Evolutionary conservation across 352 stramenopile genomes (phyloP), one percentile per base, ranked within the genome.

Genomic region (Phytopythium boreale): DNA sequence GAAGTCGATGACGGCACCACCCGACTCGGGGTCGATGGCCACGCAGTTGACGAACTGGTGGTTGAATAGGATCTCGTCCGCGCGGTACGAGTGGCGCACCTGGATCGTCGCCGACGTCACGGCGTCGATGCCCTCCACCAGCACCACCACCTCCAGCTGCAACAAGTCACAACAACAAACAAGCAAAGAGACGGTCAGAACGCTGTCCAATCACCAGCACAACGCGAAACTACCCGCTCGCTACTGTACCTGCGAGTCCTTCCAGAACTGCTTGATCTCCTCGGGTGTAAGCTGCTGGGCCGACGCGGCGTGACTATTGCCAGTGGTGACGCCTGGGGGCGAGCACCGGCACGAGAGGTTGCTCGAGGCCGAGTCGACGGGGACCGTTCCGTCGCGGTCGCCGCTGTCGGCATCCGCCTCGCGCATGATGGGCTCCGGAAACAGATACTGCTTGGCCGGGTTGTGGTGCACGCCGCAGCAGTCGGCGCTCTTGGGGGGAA

Each of bases 121-220:
- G 29, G 96, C 92, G 62, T 98, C 96, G 29, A 97, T 98, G 29
- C 96, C 96, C 78, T 99, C 96, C 2, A 98, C 80, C 39, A 98
- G 76, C 37, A 98, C 93, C n/a, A 99, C 87, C 56, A 99, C 87
- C 79, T 99, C 97, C 39, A 98, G 67, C 73, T 98, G 59, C 24
- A 72, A 26, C 10, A 34, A 22, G 55, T 46, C n/a, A 60, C 14
- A 57, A 31, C 57, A 41, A n/a, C 19, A 51, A 2, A 27, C 19
- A 49, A 10, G 7, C 17, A 2, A 49, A 20, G 39, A 2, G 2
- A 26, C 41, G 19, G 41, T 49, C 19, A 51, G 44, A 3, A 22
- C 44, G 9, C 20, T 1, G 10, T 44, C 39, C 15, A 44, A n/a
- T 10, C 39, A 10, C 2, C 39, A 44, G 39, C 39, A 44, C 11